Evolutionary conservation across 768 basidiomycete genomes (phyloP), one percentile per base, ranked within the genome.

Genomic region (Lyophyllum atratum): DNA sequence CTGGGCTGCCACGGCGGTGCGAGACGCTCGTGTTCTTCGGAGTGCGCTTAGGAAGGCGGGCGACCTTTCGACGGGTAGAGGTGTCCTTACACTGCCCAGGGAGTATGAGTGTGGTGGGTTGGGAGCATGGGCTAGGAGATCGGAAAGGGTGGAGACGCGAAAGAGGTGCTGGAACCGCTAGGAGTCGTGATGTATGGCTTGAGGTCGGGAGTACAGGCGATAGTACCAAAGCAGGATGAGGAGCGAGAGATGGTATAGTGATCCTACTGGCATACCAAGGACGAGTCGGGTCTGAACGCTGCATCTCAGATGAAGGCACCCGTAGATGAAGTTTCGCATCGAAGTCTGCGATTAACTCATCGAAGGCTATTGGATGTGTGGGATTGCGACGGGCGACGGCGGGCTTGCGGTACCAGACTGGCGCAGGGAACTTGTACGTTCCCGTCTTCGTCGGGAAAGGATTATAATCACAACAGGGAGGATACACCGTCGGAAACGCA

Each of bases 381-480:
- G 21, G 1, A 4, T 28, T 42, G 1, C 45, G 43, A 6, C 25
- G 10, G 24, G 14, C 33, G 1, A 48, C 45, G 3, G 70, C 51
- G 14, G 72, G 66, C 43, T 49, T 66, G 11, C 76, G 72, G 44
- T 42, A 37, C 77, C 77, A 78, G 5, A 51, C 12, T 9, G 74
- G 71, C 0, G 66, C n/a, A 9, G 73, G 61, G 44, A 75, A 73
- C 10, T 49, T 64, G 33, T 59, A 67, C 9, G 52, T 21, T 0
- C 59, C 54, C 19, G 51, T 26, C 24, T 51, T 49, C 9, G 9
- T 51, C 1, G 56, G 58, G 49, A 68, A 65, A 1, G 59, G 48
- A 15, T 53, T 28, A 3, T 60, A 49, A 14, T 46, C 22, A 31
- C 52, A 54, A 40, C 48, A 11, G 1, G 33, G 57, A 3, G 40